Evolutionary conservation across 2,329 filamentous ascomycete species (phyloP).

Genomic region (Coniella lustricola): DNA sequence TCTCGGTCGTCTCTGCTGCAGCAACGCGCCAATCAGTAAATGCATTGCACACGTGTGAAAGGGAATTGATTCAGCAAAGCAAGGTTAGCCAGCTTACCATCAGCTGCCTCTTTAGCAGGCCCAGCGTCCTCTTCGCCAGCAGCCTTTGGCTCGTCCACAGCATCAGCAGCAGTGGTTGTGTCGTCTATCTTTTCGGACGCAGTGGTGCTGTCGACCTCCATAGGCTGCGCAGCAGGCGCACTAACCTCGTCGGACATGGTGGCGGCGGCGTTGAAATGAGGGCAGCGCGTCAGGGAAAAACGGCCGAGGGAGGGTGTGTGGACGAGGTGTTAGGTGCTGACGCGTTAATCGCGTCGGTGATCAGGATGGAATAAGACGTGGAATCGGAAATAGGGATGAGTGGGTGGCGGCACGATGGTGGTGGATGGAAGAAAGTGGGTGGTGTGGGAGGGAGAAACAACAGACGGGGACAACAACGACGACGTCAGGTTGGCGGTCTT

Average conservation of each 20-base stretch:
- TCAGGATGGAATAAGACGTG: background rate
- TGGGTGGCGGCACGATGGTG: slow-evolving; percentile 9
- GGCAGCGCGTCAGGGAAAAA: slow-evolving; percentile 16
- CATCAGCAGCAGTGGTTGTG: background rate
- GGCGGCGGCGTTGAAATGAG: slow-evolving; percentile 22
- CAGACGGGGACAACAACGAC: slow-evolving; percentile 6
- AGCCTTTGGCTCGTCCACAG: slow-evolving; percentile 15
- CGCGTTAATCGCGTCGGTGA: slow-evolving; percentile 18
- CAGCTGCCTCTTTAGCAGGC: slow-evolving; percentile 2
- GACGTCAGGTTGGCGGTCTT: slow-evolving; percentile 7
- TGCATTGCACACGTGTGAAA: background rate
- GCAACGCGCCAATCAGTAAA: slow-evolving; percentile 22
- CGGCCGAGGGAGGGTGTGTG: slow-evolving; percentile 5
- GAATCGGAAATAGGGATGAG: slow-evolving; percentile 10
- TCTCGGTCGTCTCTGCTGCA: slow-evolving; percentile 25
- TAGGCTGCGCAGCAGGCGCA: slow-evolving; percentile 13
- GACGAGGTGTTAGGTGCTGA: slow-evolving; percentile 8
- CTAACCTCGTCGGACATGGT: slow-evolving; percentile 22
- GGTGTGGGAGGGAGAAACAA: slow-evolving; percentile 1
- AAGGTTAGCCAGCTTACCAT: too few relatives aligned
- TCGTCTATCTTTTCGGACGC: slow-evolving; percentile 6
- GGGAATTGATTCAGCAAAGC: background rate
- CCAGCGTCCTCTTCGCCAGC: slow-evolving; percentile 12
- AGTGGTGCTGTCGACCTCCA: slow-evolving; percentile 4
- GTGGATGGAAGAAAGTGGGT: background rate